A percentile compares a stretch with the other conserved stretches of the same genome.
These are phyloP conservation scores for Aphanoascus verrucosus DNA, from an alignment of 2,329 filamentous ascomycete genomes.

Conservation along the genomic window DNA sequence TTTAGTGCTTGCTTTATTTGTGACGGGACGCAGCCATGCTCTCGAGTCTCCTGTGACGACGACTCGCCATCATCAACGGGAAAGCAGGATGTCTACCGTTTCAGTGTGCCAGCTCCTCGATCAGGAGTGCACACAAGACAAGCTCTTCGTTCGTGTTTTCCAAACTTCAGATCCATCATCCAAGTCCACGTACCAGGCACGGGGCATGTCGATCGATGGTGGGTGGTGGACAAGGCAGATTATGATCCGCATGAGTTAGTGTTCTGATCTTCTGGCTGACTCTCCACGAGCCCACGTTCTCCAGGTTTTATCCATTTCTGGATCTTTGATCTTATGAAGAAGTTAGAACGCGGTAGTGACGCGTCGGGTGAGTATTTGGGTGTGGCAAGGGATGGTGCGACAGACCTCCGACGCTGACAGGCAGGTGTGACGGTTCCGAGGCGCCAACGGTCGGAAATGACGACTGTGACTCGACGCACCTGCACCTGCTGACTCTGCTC, in stretches of 20 bases:
- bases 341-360: neutral
- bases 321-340: neutral
- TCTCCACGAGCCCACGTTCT: neutral
- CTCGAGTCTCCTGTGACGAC: too few species aligned
- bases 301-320: neutral
- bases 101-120: too few species aligned
- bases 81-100: too few species aligned
- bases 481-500: neutral
- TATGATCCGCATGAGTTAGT: neutral
- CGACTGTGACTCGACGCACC: neutral
- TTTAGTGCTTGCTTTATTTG: too few species aligned
- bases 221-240: neutral
- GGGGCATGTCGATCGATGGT: slow-evolving; percentile 1
- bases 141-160: neutral
- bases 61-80: too few species aligned
- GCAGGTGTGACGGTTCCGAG: slow-evolving; percentile 1
- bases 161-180: neutral
- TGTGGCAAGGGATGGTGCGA: slow-evolving; percentile 1
- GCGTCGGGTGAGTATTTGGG: neutral
- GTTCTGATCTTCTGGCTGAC: neutral
- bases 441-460: slow-evolving; percentile 4
- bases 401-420: neutral
- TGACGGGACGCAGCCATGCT: too few species aligned
- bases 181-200: neutral
- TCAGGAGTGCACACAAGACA: too few species aligned